Percentiles rank a stretch among this genome's conserved stretches.
These are phyloP conservation scores for Penstemon barbatus DNA, from an alignment of 257 asterid species.

Conservation along the genomic window DNA sequence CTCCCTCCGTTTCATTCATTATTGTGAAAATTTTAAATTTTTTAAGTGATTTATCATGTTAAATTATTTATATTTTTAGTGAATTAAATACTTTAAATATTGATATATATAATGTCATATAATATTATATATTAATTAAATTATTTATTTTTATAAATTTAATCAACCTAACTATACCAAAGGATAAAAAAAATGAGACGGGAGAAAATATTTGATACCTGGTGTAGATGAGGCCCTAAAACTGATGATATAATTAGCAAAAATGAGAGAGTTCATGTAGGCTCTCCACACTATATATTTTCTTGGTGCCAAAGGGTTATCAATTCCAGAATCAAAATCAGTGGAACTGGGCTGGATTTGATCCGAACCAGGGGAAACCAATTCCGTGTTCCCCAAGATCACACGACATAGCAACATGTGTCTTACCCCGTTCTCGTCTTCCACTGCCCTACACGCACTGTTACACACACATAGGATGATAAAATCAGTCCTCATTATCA, in stretches of 20 bases:
- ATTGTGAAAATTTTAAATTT: too few relatives aligned
- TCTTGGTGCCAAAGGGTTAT: slow-evolving; percentile 39
- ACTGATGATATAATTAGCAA: slow-evolving; percentile 39
- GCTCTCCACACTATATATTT: slow-evolving; percentile 45
- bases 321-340: slow-evolving; percentile 52
- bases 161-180: too few relatives aligned
- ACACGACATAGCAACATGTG: slow-evolving; percentile 55
- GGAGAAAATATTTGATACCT: slow-evolving; percentile 17
- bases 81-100: too few relatives aligned
- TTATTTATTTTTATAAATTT: too few relatives aligned
- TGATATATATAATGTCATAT: too few relatives aligned
- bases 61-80: too few relatives aligned
- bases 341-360: slow-evolving; percentile 44
- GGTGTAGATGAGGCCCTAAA: slow-evolving; percentile 27
- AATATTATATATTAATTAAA: too few relatives aligned
- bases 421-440: slow-evolving; percentile 52
- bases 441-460: slow-evolving; percentile 38
- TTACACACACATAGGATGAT: not conserved
- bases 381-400: slow-evolving; percentile 49
- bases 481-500: not conserved
- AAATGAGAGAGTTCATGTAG: slow-evolving; percentile 51
- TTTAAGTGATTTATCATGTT: not conserved
- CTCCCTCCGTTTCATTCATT: too few relatives aligned
- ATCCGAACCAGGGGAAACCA: slow-evolving; percentile 34
- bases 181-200: not conserved